Conservation (phyloP, 129 eudicot genomes). For the Ambrosia artemisiifolia region DNA sequence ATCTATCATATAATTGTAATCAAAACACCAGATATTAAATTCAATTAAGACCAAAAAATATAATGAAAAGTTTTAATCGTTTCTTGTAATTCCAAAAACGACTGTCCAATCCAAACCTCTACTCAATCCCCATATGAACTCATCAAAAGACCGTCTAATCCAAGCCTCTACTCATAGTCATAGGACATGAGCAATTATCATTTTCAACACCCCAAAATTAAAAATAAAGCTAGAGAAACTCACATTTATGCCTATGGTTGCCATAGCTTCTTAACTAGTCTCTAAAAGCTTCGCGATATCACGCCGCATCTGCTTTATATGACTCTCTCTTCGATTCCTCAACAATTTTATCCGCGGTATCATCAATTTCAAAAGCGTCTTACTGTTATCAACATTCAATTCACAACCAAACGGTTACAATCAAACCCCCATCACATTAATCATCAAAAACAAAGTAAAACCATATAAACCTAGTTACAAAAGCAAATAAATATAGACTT, state of each 20-base stretch:
- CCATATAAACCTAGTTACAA: not conserved
- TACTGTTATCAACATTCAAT: slow-evolving; percentile 43
- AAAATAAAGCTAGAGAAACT: too few relatives aligned
- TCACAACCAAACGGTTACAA: not conserved
- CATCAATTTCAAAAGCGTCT: slow-evolving; percentile 72
- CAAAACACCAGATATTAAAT: too few relatives aligned
- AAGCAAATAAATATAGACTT: not conserved
- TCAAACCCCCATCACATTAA: not conserved
- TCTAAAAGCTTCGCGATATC: slow-evolving; percentile 93
- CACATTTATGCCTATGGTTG: not conserved
- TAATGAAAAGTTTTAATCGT: too few relatives aligned
- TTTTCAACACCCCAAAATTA: too few relatives aligned
- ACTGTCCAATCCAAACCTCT: too few relatives aligned
- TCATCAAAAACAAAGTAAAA: not conserved
- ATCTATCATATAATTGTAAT: too few relatives aligned
- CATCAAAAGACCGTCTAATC: too few relatives aligned
- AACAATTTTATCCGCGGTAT: slow-evolving; percentile 86
- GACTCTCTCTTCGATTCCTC: slow-evolving; percentile 91
- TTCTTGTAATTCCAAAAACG: too few relatives aligned
- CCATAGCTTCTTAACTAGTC: slow-evolving; percentile 98
- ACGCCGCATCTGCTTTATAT: slow-evolving; percentile 88
- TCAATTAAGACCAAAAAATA: too few relatives aligned
- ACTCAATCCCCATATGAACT: too few relatives aligned
- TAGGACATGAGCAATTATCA: too few relatives aligned
- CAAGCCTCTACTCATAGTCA: too few relatives aligned